phyloP scores from a whole-genome alignment of 805 yeast species.

The Candida ortonii region DNA sequence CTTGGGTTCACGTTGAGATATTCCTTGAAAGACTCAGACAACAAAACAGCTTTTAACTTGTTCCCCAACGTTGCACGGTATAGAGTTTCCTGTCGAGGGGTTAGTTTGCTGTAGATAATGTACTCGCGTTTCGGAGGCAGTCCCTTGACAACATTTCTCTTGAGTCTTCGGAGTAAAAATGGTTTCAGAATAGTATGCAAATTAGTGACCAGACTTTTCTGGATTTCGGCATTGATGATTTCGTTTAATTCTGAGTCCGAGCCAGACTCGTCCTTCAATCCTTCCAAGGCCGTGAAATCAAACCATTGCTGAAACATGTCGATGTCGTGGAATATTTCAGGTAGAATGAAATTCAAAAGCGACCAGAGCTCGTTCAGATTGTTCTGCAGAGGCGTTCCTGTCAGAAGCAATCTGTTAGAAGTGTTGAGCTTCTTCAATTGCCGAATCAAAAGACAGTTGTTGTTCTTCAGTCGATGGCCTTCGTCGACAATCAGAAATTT shows the following conservation, averaged over 20 bases:
- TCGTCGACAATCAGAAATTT: conserved; percentile 88
- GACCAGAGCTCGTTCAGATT: conserved; percentile 92
- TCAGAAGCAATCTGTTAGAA: conserved; percentile 71
- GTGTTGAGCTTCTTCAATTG: conserved; percentile 67
- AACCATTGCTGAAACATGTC: conserved; percentile 93
- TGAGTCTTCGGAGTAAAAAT: conserved; percentile 77
- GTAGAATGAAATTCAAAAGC: conserved; percentile 81
- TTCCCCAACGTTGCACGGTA: conserved; percentile 42
- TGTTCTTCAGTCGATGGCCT: conserved; percentile 89
- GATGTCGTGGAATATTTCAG: conserved; percentile 89
- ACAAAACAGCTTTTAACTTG: conserved; percentile 42
- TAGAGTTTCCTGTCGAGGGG: conserved; percentile 60
- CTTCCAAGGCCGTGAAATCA: conserved; percentile 64
- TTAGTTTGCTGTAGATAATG: conserved; percentile 67
- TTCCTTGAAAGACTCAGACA: conserved; percentile 49
- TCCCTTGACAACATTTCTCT: conserved; percentile 62
- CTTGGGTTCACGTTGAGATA: conserved; percentile 43
- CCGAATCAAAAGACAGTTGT: conserved; percentile 70
- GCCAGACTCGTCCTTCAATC: conserved; percentile 30
- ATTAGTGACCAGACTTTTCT: conserved; percentile 64
- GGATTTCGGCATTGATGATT: conserved; percentile 54
- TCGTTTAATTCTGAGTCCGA: conserved; percentile 38
- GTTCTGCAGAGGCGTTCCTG: conserved; percentile 97
- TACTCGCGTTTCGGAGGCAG: conserved; percentile 92
- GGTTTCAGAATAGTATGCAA: conserved; percentile 88